phyloP scores from a whole-genome alignment of 2,329 filamentous ascomycete genomes.

The Lachnellula cervina region DNA sequence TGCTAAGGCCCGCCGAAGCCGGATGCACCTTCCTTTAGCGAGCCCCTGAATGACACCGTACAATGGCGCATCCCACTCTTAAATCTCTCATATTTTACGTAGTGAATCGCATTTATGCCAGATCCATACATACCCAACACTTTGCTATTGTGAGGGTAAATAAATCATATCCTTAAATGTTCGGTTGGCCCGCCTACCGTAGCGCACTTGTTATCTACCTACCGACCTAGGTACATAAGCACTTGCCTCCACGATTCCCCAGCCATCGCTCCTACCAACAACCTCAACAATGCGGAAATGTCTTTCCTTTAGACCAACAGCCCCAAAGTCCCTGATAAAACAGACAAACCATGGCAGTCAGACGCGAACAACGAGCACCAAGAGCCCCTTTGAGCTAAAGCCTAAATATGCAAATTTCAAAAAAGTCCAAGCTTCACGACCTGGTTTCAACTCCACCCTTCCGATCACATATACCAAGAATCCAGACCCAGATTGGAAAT shows the following conservation, averaged over 20 bases:
- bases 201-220: too few species aligned
- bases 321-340: neutral
- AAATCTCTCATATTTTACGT: neutral
- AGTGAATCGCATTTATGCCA: too few species aligned
- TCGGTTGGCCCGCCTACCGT: too few species aligned
- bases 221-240: too few species aligned
- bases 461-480: neutral
- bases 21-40: neutral
- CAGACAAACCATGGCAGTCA: neutral
- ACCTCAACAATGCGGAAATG: too few species aligned
- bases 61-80: neutral
- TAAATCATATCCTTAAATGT: too few species aligned
- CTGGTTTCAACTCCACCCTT: neutral
- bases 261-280: too few species aligned
- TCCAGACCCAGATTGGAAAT: neutral
- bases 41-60: neutral
- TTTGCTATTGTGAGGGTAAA: too few species aligned
- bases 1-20: neutral
- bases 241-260: too few species aligned
- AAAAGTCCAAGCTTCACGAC: neutral
- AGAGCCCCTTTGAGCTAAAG: neutral
- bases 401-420: neutral
- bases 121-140: too few species aligned
- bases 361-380: neutral
- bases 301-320: too few species aligned